Evolutionary conservation across 164 flowering plant genomes (phyloP), one percentile per base, ranked within the genome.

Genomic region (Euptelea pleiosperma): DNA sequence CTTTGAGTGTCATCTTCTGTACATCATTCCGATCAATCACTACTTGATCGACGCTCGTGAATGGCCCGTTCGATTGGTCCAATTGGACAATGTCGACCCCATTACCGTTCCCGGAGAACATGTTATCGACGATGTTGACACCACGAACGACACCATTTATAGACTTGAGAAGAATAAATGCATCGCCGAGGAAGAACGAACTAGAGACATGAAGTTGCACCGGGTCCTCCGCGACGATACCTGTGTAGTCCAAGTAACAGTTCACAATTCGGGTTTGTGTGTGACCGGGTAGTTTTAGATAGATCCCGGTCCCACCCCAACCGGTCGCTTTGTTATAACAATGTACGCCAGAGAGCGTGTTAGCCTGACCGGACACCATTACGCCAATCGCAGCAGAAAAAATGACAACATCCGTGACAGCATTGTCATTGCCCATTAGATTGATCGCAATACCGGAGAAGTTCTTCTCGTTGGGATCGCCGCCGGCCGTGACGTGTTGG

Each of bases 261-360:
- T 88, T 82, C 34, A 81, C 74, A 2, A 93, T 86, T 30, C 97
- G 67, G 31, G 96, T 93, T 59, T 90, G 99, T 0, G 93, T 81
- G 10, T 77, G 44, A 3, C 84, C 83, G 0, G 94, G 87, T 1
- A 81, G 51, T 33, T 71, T 74, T 25, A 93, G 29, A 51, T 85
- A 80, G 24, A 93, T 85, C 35, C 99, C 99, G 1, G 73, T 79
- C 8, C 99, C 99, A 7, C 97, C 99, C 61, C 82, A 90, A 0
- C 83, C 91, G 0, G 94, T 81, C 4, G 99, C 99, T 61, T 93
- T 93, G 61, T 93, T 93, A 55, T 93, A 90, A 54, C 96, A 88
- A 61, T 93, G 97, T 2, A 90, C 97, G 8, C 96, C 96, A 0
- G 94, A 60, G 5, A 93, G 35, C 0, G 51, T 55, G 61, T 93